Conservation (phyloP, 1,139 yeast genomes). For the Taphrina flavorubra region DNA sequence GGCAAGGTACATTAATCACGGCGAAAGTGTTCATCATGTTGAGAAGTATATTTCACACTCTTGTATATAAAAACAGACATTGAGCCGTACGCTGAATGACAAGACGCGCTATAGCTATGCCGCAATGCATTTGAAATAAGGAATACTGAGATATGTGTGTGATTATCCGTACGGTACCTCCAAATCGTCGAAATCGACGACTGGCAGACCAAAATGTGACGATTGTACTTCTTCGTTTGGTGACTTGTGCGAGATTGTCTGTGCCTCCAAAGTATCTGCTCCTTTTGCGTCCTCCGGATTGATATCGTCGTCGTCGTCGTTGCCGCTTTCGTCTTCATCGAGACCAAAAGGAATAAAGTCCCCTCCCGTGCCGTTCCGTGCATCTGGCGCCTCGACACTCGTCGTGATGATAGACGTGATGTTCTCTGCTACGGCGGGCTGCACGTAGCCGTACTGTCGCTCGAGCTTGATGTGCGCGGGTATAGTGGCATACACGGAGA, state of each 20-base stretch:
- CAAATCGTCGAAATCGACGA: conserved; percentile 31
- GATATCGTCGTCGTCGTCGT: conserved; percentile 14
- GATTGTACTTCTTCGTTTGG: not conserved
- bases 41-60: not conserved
- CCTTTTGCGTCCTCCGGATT: conserved; percentile 12
- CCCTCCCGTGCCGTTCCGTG: conserved; percentile 5
- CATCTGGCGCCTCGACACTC: conserved; percentile 1
- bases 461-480: conserved; percentile 23
- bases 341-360: conserved; percentile 27
- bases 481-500: conserved; percentile 2
- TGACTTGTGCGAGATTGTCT: not conserved
- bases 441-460: conserved; percentile 11
- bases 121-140: not conserved
- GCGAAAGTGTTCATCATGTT: not conserved
- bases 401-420: not conserved
- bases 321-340: conserved; percentile 15
- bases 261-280: not conserved
- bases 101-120: not conserved
- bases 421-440: not conserved
- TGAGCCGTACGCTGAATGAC: not conserved
- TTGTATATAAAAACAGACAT: not conserved
- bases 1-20: conserved; percentile 40
- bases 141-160: too few species aligned
- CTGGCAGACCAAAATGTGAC: conserved; percentile 21
- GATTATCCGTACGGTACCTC: conserved; percentile 15